Evolutionary conservation across 495 filamentous ascomycete species (phyloP).

Genomic region (Penicillium coffeae): DNA sequence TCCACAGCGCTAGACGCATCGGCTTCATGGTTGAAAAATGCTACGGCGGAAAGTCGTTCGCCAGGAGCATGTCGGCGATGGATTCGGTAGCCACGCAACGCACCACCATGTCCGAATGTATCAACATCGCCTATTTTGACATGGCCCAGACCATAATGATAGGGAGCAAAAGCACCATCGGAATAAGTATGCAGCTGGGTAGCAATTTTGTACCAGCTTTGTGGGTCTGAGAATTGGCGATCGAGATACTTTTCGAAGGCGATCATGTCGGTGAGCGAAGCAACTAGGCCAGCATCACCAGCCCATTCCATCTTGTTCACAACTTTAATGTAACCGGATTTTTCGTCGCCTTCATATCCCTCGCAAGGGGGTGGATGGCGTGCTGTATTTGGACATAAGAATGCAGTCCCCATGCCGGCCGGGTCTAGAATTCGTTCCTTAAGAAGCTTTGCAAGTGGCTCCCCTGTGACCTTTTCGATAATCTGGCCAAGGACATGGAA

Average conservation of each 20-base stretch:
- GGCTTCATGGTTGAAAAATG: constrained; percentile 27
- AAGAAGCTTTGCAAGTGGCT: constrained; percentile 22
- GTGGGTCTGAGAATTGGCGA: constrained; percentile 11
- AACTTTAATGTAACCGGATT: constrained; percentile 15
- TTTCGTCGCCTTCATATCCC: constrained; percentile 31
- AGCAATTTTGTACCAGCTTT: constrained; percentile 24
- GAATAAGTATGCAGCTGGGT: constrained; percentile 13
- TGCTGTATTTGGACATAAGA: constrained; percentile 24
- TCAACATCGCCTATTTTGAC: constrained; percentile 9
- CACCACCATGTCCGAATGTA: constrained; percentile 28
- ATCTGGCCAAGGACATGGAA: constrained; percentile 28
- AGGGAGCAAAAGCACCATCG: constrained; percentile 20
- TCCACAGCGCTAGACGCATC: constrained; percentile 11
- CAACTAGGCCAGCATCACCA: constrained; percentile 33
- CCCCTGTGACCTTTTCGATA: constrained; percentile 23
- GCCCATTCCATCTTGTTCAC: constrained; percentile 33
- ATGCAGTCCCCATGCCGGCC: constrained; percentile 30
- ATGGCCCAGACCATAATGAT: constrained; percentile 25
- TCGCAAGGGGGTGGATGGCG: constrained; percentile 26
- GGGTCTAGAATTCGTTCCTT: constrained; percentile 23
- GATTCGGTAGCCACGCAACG: constrained; percentile 31
- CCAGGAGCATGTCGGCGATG: constrained; percentile 23
- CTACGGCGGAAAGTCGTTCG: constrained; percentile 26
- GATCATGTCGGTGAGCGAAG: constrained; percentile 34
- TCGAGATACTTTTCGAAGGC: constrained; percentile 31